These are phyloP conservation scores for Cutaneotrichosporon sp. DNA, from an alignment of 1,284 basidiomycete genomes.

Conservation along the genomic window DNA sequence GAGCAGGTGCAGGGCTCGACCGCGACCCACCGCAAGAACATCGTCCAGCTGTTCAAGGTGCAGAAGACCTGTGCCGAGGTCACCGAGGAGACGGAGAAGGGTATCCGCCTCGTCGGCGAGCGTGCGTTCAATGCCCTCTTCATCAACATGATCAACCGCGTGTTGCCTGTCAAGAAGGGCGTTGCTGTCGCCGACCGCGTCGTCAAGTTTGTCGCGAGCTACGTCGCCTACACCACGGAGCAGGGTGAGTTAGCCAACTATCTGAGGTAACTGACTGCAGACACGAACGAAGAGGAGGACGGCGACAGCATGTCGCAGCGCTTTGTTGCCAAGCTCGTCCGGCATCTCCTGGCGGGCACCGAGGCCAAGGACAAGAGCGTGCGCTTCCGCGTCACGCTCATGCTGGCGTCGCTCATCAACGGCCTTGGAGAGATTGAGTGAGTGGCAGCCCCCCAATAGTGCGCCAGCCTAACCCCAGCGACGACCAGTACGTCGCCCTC, in stretches of 20 bases:
- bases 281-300: slow-evolving; percentile 62
- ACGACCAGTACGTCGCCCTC: slow-evolving; percentile 74
- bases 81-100: slow-evolving; percentile 59
- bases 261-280: slow-evolving; percentile 30
- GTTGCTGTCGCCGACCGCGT: slow-evolving; percentile 74
- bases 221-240: slow-evolving; percentile 74
- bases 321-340: slow-evolving; percentile 71
- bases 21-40: slow-evolving; percentile 90
- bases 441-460: slow-evolving; percentile 42
- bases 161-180: slow-evolving; percentile 82
- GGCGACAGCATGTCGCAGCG: slow-evolving; percentile 70
- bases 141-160: slow-evolving; percentile 68
- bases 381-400: slow-evolving; percentile 74
- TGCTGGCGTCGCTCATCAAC: slow-evolving; percentile 77
- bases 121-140: slow-evolving; percentile 75
- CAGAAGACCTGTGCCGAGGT: slow-evolving; percentile 67
- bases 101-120: slow-evolving; percentile 74
- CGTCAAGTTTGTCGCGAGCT: slow-evolving; percentile 81
- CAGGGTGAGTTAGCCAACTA: slow-evolving; percentile 62
- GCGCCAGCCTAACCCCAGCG: slow-evolving; percentile 57
- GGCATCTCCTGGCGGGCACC: slow-evolving; percentile 80
- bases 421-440: slow-evolving; percentile 82
- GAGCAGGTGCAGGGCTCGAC: slow-evolving; percentile 79
- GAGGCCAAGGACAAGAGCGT: slow-evolving; percentile 86
- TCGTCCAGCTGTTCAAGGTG: slow-evolving; percentile 79